Base-by-base conservation (phyloP, 108 stramenopile species). In the Cylindrotheca fusiformis region DNA sequence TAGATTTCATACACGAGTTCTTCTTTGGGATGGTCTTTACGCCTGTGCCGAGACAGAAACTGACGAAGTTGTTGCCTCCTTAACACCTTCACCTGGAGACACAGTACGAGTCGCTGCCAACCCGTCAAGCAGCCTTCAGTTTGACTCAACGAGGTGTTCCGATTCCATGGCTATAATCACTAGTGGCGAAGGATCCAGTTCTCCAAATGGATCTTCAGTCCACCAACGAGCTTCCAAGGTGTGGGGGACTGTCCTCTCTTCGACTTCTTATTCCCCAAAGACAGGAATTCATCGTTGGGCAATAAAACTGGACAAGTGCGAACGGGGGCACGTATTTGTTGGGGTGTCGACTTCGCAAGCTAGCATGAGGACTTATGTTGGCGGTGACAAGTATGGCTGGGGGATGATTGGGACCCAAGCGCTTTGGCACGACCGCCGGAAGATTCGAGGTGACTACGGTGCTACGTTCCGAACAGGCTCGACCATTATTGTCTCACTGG, bases 391-490 rank as follows among this genome's bases (percentile, higher is more conserved):
- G 49, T 70, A 90, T 49, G 96, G 96, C 5, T 98, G 98, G 98
- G 98, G 98, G 27, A 85, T 93, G 69, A 98, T 98, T 52, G 98
- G 96, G 3, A 97, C 97, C 18, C 91, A 95, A 72, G 96, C 98
- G 12, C 77, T 98, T 21, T 98, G 97, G 84, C 96, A 98, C 67
- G 89, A 90, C 44, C 76, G 95, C 50, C 60, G 79, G 20, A 94
- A 94, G 58, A 73, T 89, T 24, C 81, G 88, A 12, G 86, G 86
- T 29, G 88, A 93, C 47, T 93, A 89, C 60, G 91, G 91, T 6
- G 58, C 84, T 14, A 79, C 84, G 5, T 80, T 93, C 54, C 76
- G 91, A 32, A 86, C 91, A 20, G 91, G 91, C 1, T 82, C 87
- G 25, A 83, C 77, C 4, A 79, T 93, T 28, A 75, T 93, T 31